Conservation (phyloP, 805 yeast genomes). For the Kazachstania viticola region DNA sequence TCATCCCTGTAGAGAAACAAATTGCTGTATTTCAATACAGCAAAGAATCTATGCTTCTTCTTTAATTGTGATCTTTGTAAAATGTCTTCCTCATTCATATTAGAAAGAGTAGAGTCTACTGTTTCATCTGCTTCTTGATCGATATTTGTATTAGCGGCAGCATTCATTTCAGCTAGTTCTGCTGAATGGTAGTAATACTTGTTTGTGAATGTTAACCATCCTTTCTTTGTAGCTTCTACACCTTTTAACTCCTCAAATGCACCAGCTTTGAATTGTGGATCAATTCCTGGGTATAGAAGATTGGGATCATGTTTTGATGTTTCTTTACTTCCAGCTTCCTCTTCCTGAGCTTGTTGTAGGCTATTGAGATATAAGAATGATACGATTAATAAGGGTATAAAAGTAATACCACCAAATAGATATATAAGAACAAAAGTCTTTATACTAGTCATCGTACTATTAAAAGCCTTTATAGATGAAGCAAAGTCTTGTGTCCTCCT, state of each 20-base stretch:
- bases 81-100: conserved; percentile 2
- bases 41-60: conserved; percentile 48
- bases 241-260: conserved; percentile 57
- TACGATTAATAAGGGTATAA: conserved; percentile 47
- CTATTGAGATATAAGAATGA: conserved; percentile 24
- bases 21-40: conserved; percentile 76
- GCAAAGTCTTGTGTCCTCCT: neutral
- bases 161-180: conserved; percentile 10
- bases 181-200: conserved; percentile 52
- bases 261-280: conserved; percentile 41
- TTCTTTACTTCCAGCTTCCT: conserved; percentile 5
- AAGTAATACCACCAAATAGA: conserved; percentile 70
- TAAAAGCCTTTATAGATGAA: too few relatives aligned
- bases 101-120: conserved; percentile 1
- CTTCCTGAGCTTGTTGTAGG: conserved; percentile 16
- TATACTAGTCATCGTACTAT: conserved; percentile 17
- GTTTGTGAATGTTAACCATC: conserved; percentile 79
- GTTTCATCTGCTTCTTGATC: too few relatives aligned
- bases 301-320: conserved; percentile 11
- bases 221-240: conserved; percentile 49
- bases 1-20: conserved; percentile 74
- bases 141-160: too few relatives aligned
- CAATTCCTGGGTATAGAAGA: conserved; percentile 15
- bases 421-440: conserved; percentile 36
- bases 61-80: conserved; percentile 26